Evolutionary conservation across 257 asterid species (phyloP), one percentile per base, ranked within the genome.

Genomic region (Plantago major): DNA sequence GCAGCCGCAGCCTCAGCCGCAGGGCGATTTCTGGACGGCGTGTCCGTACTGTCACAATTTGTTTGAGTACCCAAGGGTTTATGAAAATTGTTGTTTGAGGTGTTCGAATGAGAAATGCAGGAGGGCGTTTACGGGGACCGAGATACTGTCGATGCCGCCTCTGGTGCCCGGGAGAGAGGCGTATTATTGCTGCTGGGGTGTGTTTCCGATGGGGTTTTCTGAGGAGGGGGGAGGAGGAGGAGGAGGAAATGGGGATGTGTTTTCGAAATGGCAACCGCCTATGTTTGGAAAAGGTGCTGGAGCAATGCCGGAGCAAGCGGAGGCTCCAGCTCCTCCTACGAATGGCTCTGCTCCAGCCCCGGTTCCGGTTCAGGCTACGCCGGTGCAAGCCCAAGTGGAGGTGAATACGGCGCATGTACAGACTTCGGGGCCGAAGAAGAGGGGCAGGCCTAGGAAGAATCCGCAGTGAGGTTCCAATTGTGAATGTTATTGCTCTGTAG

Each of bases 31-130:
- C 18, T 91, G 98, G 98, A 86, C 95, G 11, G 78, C 89, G 14
- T 91, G 98, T 67, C 98, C 98, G 1, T 91, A 91, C 69, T 91
- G 98, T 71, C 89, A 86, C 67, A 81, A 84, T 56, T 55, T 91
- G 76, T 88, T 76, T 67, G 95, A 91, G 80, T 91, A 82, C 51
- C 74, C 86, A 1, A 81, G 79, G 69, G 62, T 13, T 56, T 91
- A 86, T 56, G 85, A 78, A 30, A 94, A 91, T 13, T 85, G 95
- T 61, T 91, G 98, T 45, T 38, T 91, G 74, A 73, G 83, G 68
- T 91, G 98, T 48, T 86, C 86, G 45, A 85, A 76, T 60, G 83
- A 77, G 69, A 84, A 76, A 45, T 91, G 98, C 60, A 75, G 62
- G 75, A 85, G 84, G 67, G 89, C 92, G 0, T 91, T 88, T 68